phyloP scores from a whole-genome alignment of 1,139 yeast genomes.

The Blastobotrys indianensis region DNA sequence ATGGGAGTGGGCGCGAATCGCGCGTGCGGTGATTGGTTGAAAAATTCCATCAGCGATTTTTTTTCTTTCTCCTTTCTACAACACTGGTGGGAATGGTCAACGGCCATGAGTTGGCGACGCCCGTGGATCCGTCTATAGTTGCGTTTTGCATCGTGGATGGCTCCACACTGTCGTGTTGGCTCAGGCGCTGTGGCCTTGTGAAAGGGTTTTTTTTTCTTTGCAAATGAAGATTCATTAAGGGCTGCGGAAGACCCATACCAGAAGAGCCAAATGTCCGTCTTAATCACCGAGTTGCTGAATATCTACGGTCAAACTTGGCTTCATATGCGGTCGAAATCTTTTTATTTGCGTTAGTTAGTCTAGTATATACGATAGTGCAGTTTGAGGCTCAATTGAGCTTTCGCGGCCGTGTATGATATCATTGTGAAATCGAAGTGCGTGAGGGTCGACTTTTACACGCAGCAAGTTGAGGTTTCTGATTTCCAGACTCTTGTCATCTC shows the following conservation, averaged over 20 bases:
- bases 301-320: conserved; percentile 12
- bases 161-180: conserved; percentile 1
- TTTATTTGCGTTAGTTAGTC: background rate
- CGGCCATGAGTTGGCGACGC: background rate
- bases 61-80: too few species aligned
- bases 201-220: background rate
- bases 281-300: conserved; percentile 15
- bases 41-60: too few species aligned
- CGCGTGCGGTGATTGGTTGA: conserved; percentile 6
- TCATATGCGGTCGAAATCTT: conserved; percentile 14
- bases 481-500: too few species aligned
- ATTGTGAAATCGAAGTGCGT: too few species aligned
- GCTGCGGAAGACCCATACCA: background rate
- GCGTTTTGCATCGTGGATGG: background rate
- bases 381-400: too few species aligned
- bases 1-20: background rate
- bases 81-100: too few species aligned
- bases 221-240: background rate
- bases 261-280: conserved; percentile 12
- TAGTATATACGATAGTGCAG: background rate
- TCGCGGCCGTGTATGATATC: too few species aligned
- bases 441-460: too few species aligned
- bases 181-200: conserved; percentile 2
- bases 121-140: conserved; percentile 1
- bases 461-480: too few species aligned